Evolutionary conservation across 1,284 basidiomycete genomes (phyloP).

Genomic region (Coriolopsis trogii): DNA sequence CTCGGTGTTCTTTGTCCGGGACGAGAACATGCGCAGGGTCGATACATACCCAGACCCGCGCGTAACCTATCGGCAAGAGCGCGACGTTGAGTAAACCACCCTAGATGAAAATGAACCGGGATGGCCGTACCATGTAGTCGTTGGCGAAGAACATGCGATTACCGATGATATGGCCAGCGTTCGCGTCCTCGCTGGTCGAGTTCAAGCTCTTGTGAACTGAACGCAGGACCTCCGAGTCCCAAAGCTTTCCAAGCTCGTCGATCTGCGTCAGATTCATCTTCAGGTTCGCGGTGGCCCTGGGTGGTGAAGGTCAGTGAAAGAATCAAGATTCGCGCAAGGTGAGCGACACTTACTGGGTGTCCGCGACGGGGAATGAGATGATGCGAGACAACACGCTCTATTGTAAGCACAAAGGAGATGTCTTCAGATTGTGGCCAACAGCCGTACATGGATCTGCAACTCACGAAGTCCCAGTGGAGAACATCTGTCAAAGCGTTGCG

Average conservation of each 20-base stretch:
- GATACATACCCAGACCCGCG: slow-evolving; percentile 61
- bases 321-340: no score
- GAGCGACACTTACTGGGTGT: slow-evolving; percentile 54
- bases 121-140: slow-evolving; percentile 61
- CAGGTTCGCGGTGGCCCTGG: slow-evolving; percentile 56
- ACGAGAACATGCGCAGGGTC: slow-evolving; percentile 68
- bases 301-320: no score
- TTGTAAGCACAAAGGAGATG: no score
- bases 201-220: slow-evolving; percentile 46
- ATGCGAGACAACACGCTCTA: slow-evolving; percentile 65
- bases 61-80: slow-evolving; percentile 62
- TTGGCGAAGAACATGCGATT: slow-evolving; percentile 69
- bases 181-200: slow-evolving; percentile 46
- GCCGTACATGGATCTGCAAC: slow-evolving; percentile 25
- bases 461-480: slow-evolving; percentile 69
- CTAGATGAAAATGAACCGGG: not conserved
- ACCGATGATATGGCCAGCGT: slow-evolving; percentile 56
- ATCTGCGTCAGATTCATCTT: slow-evolving; percentile 62
- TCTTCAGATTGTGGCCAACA: not conserved
- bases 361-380: slow-evolving; percentile 62
- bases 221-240: slow-evolving; percentile 48
- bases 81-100: not conserved
- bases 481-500: slow-evolving; percentile 55
- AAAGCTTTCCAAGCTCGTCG: slow-evolving; percentile 51
- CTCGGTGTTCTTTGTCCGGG: slow-evolving; percentile 64